phyloP scores from a whole-genome alignment of 2,329 filamentous ascomycete genomes.

The Fusarium euwallaceae region DNA sequence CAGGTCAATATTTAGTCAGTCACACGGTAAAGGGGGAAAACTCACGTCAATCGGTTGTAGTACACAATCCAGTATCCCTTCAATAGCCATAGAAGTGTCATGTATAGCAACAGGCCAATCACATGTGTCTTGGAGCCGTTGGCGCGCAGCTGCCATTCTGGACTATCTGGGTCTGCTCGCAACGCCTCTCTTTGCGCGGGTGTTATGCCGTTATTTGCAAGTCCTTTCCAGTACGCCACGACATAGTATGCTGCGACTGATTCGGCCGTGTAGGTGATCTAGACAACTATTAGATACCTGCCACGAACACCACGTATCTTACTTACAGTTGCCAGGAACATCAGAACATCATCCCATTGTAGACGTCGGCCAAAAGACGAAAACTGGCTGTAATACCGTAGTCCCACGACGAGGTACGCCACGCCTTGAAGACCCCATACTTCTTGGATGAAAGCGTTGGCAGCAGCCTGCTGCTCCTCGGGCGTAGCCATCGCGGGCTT shows the following conservation, averaged over 20 bases:
- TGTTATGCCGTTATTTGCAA: constrained; percentile 16
- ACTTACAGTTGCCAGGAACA: constrained; percentile 14
- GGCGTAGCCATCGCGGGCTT: constrained; percentile 7
- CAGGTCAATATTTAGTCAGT: neutral
- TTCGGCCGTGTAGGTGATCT: constrained; percentile 14
- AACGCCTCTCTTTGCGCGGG: constrained; percentile 6
- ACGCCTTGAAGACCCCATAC: constrained; percentile 18
- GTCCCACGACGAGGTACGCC: constrained; percentile 10
- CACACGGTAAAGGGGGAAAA: too few species aligned
- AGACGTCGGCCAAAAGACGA: constrained; percentile 3
- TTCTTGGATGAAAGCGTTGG: constrained; percentile 14
- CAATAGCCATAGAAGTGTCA: constrained; percentile 16
- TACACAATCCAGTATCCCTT: constrained; percentile 19
- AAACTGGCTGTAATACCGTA: constrained; percentile 20
- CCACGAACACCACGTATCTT: too few species aligned
- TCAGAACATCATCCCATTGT: constrained; percentile 16
- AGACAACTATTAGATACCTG: neutral
- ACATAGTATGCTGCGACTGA: constrained; percentile 18
- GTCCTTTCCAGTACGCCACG: constrained; percentile 12
- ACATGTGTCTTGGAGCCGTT: constrained; percentile 20
- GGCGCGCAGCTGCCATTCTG: constrained; percentile 8
- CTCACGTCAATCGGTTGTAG: constrained; percentile 13
- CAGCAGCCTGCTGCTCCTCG: constrained; percentile 11
- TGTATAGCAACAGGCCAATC: constrained; percentile 10
- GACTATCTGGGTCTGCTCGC: neutral